phyloP scores from a whole-genome alignment of 805 yeast species.

The Nakazawaea wickerhamii region DNA sequence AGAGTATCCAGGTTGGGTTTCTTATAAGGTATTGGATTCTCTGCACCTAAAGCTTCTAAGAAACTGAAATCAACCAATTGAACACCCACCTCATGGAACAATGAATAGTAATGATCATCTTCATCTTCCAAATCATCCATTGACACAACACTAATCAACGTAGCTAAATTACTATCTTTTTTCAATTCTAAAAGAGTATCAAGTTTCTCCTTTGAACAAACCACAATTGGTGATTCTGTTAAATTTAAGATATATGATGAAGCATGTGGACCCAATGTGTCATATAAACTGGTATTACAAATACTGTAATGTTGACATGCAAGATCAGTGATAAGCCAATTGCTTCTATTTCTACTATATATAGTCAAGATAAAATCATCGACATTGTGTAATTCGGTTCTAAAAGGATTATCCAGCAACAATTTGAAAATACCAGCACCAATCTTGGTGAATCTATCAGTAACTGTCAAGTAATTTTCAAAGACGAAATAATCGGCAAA shows the following conservation, averaged over 20 bases:
- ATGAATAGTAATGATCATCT: constrained; percentile 13
- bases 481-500: constrained; percentile 9
- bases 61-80: constrained; percentile 27
- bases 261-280: constrained; percentile 53
- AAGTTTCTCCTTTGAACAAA: constrained; percentile 49
- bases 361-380: constrained; percentile 44
- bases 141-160: constrained; percentile 48
- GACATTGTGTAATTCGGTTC: background rate
- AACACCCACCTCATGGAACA: constrained; percentile 25
- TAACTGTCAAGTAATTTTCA: constrained; percentile 2
- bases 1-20: constrained; percentile 49
- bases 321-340: constrained; percentile 68
- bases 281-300: constrained; percentile 49
- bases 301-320: constrained; percentile 58
- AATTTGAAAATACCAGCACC: constrained; percentile 20
- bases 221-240: constrained; percentile 55
- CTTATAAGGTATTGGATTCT: constrained; percentile 25
- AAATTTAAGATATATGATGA: constrained; percentile 57
- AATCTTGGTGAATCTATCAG: constrained; percentile 16
- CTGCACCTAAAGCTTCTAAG: constrained; percentile 27
- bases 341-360: constrained; percentile 53
- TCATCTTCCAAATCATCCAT: constrained; percentile 41
- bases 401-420: constrained; percentile 18
- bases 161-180: constrained; percentile 16
- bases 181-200: constrained; percentile 40